These are phyloP conservation scores for Pelargonium myrrhifolium DNA, from an alignment of 441 rosid species.

Conservation along the genomic window DNA sequence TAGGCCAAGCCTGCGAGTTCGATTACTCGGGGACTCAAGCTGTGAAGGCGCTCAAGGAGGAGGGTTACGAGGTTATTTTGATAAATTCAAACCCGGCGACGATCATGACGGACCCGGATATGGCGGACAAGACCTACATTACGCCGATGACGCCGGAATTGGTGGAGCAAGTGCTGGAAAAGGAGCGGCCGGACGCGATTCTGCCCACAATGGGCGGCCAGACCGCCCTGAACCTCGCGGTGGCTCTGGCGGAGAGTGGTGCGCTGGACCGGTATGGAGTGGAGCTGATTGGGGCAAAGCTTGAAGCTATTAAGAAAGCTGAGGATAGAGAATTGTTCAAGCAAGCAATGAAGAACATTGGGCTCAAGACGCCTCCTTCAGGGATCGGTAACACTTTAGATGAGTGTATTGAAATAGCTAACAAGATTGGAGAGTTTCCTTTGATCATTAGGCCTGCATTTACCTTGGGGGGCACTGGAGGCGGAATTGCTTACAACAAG, in stretches of 20 bases:
- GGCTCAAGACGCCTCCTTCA: slow-evolving; percentile 1
- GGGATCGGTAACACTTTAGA: not conserved
- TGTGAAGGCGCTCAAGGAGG: not conserved
- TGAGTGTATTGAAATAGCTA: slow-evolving; percentile 3
- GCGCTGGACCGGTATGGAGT: not conserved
- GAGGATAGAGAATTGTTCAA: not conserved
- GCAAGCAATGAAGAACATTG: not conserved
- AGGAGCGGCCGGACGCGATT: slow-evolving; percentile 82
- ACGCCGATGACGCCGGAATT: slow-evolving; percentile 87
- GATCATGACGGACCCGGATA: slow-evolving; percentile 1
- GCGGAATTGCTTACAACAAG: slow-evolving; percentile 1
- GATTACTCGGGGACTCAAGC: slow-evolving; percentile 5
- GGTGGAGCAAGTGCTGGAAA: slow-evolving; percentile 69
- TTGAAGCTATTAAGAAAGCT: not conserved
- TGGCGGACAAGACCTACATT: slow-evolving; percentile 41
- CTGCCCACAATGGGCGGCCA: slow-evolving; percentile 54
- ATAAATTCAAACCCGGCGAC: slow-evolving; percentile 1
- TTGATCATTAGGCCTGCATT: slow-evolving; percentile 1
- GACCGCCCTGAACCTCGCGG: not conserved
- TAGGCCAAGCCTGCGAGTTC: slow-evolving; percentile 1
- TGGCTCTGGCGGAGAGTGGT: not conserved
- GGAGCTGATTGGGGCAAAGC: slow-evolving; percentile 4
- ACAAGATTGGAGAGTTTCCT: not conserved
- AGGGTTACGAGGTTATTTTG: not conserved
- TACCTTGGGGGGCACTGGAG: not conserved